phyloP scores from a whole-genome alignment of 805 yeast species.

The Tetrapisispora arboricola region DNA sequence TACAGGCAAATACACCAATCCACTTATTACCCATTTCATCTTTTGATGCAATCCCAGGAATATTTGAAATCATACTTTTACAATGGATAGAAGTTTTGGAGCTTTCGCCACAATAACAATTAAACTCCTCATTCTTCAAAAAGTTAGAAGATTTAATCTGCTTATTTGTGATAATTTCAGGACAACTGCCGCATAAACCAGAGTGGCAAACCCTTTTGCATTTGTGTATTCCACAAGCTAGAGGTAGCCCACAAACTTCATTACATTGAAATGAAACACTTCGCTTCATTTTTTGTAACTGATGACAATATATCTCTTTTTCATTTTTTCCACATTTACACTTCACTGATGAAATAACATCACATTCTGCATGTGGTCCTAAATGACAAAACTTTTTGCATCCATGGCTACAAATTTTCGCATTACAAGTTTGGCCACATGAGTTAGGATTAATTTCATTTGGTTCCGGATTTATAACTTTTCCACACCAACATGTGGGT shows the following conservation, averaged over 20 bases:
- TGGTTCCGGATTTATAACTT: slow-evolving; percentile 51
- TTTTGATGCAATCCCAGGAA: slow-evolving; percentile 29
- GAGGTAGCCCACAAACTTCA: slow-evolving; percentile 44
- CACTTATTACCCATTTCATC: slow-evolving; percentile 27
- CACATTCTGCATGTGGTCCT: slow-evolving; percentile 77
- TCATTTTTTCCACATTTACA: slow-evolving; percentile 67
- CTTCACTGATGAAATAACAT: slow-evolving; percentile 55
- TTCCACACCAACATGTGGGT: slow-evolving; percentile 77
- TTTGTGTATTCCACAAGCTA: slow-evolving; percentile 65
- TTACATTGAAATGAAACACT: slow-evolving; percentile 35
- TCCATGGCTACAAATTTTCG: slow-evolving; percentile 57
- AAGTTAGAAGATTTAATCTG: background rate
- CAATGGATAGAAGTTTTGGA: slow-evolving; percentile 29
- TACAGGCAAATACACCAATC: slow-evolving; percentile 47
- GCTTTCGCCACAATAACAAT: slow-evolving; percentile 71
- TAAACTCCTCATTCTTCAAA: slow-evolving; percentile 7
- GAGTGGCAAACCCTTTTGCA: slow-evolving; percentile 59
- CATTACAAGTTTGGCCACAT: slow-evolving; percentile 76
- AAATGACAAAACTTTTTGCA: slow-evolving; percentile 78
- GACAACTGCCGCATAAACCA: slow-evolving; percentile 78
- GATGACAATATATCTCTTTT: slow-evolving; percentile 60
- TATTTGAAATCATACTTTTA: slow-evolving; percentile 35
- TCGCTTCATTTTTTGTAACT: slow-evolving; percentile 43
- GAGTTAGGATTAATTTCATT: slow-evolving; percentile 64
- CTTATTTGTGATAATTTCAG: slow-evolving; percentile 28